These are phyloP conservation scores for Didymella lethalis DNA, from an alignment of 2,329 filamentous ascomycete species.

Conservation along the genomic window DNA sequence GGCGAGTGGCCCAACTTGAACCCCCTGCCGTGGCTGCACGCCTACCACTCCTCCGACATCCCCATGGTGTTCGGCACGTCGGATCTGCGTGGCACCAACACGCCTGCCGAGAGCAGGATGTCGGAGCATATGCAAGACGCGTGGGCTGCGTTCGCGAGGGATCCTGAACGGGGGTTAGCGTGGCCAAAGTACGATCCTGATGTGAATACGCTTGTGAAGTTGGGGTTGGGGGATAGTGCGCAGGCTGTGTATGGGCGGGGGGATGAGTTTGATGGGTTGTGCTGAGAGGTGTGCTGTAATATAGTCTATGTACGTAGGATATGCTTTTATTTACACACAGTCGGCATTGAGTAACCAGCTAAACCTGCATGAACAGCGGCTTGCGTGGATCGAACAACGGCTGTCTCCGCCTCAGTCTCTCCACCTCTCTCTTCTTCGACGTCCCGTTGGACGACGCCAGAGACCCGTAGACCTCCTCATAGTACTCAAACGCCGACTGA, in stretches of 20 bases:
- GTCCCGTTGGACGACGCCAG: not conserved
- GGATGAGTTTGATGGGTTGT: slow-evolving; percentile 31
- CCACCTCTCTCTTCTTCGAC: slow-evolving; percentile 1
- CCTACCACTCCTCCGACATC: not conserved
- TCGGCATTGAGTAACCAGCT: not conserved
- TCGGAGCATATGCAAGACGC: not conserved
- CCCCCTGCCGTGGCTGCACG: not conserved
- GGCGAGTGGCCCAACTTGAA: not conserved
- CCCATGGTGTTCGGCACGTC: not conserved
- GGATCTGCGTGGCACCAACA: not conserved
- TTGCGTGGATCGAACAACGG: not conserved
- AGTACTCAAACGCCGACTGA: slow-evolving; percentile 18
- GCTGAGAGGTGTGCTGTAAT: slow-evolving; percentile 5
- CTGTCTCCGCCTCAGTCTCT: not conserved
- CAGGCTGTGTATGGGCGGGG: slow-evolving; percentile 43
- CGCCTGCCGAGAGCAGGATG: not conserved
- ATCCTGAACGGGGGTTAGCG: not conserved
- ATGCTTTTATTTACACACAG: not conserved
- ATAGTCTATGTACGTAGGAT: not conserved
- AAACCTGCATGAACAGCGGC: not conserved
- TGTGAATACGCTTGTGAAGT: not conserved
- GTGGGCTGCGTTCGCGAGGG: not conserved
- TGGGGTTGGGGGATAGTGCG: not conserved
- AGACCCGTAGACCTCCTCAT: slow-evolving; percentile 2
- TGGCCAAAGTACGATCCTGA: not conserved